Conservation (phyloP, 768 basidiomycete genomes). For the Mycena venus region DNA sequence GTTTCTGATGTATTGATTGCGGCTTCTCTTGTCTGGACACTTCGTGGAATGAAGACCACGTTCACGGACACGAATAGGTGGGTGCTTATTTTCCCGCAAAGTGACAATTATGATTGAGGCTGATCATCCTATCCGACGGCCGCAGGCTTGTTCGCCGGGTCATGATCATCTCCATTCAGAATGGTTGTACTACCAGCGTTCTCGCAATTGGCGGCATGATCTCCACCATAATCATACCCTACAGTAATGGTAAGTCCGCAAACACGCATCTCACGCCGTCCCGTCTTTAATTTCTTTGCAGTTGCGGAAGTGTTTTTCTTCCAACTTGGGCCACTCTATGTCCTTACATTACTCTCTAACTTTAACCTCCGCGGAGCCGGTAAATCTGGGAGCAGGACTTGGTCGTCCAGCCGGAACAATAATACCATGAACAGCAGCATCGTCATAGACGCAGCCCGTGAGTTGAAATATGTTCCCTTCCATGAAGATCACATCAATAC, state of each 20-base stretch:
- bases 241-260: background rate
- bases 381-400: background rate
- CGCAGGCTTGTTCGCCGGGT: slow-evolving; percentile 9
- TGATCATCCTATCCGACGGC: too few species aligned
- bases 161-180: slow-evolving; percentile 2
- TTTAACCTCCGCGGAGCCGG: background rate
- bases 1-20: background rate
- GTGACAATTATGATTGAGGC: too few species aligned
- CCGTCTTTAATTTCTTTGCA: background rate
- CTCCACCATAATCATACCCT: background rate
- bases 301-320: background rate
- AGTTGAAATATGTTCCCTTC: too few species aligned
- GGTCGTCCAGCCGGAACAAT: background rate
- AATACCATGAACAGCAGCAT: background rate
- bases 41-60: background rate
- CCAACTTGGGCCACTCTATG: background rate
- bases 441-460: background rate
- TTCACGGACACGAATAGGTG: slow-evolving; percentile 5
- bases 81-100: background rate
- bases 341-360: slow-evolving; percentile 1
- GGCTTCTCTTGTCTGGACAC: slow-evolving; percentile 1
- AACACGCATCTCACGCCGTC: too few species aligned
- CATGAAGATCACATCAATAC: too few species aligned
- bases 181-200: background rate
- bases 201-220: background rate